Percentiles rank a stretch among this genome's conserved stretches.
Conservation (phyloP, 148 eudicot genomes). For the Gaultheria prostrata region DNA sequence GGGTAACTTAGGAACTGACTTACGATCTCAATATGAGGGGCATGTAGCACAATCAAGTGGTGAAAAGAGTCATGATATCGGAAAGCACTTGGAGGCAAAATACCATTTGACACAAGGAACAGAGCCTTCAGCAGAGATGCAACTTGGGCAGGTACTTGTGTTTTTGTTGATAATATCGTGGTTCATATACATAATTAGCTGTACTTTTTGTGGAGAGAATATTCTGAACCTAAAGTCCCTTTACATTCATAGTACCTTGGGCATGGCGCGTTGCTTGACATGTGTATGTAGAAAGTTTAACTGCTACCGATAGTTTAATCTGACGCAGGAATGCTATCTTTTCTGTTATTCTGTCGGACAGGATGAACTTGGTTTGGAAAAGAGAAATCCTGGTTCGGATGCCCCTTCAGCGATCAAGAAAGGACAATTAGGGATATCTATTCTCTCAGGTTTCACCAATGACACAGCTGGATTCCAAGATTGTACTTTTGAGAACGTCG, state of each 20-base stretch:
- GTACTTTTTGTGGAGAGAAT: not conserved
- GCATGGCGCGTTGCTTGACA: not conserved
- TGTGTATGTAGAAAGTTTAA: not conserved
- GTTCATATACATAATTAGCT: not conserved
- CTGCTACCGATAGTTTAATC: not conserved
- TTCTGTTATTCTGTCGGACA: constrained; percentile 21
- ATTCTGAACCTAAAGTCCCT: not conserved
- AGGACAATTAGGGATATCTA: constrained; percentile 19
- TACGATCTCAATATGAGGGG: constrained; percentile 16
- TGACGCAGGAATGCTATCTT: constrained; percentile 11
- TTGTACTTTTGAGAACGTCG: constrained; percentile 22
- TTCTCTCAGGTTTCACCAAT: constrained; percentile 26
- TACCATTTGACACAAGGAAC: constrained; percentile 26
- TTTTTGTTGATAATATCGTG: not conserved
- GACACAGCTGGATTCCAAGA: constrained; percentile 25
- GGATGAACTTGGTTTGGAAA: constrained; percentile 27
- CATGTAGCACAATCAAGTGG: constrained; percentile 22
- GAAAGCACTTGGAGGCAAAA: constrained; percentile 16
- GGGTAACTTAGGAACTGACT: constrained; percentile 14
- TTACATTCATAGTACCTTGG: not conserved
- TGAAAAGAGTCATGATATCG: constrained; percentile 21
- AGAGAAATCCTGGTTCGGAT: constrained; percentile 16
- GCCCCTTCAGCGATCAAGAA: constrained; percentile 19
- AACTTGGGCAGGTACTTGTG: constrained; percentile 2
- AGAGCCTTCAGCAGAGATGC: constrained; percentile 10